Conservation (phyloP, 2,329 filamentous ascomycete genomes). For the Calycina marina region DNA sequence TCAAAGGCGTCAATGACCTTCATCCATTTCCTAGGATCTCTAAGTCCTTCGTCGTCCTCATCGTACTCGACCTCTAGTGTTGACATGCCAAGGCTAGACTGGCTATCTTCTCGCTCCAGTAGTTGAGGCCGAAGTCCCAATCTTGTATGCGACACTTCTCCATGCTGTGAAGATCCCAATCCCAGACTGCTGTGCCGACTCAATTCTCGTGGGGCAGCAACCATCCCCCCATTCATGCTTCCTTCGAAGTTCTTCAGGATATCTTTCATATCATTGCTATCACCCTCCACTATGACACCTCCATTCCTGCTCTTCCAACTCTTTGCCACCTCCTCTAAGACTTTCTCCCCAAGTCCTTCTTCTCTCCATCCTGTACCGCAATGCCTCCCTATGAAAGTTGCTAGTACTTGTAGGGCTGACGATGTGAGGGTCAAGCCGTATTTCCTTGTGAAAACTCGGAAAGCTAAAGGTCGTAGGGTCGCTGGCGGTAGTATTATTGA, state of each 20-base stretch:
- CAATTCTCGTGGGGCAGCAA: slow-evolving; percentile 39
- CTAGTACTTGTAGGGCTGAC: slow-evolving; percentile 69
- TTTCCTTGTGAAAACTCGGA: slow-evolving; percentile 94
- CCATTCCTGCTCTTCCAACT: slow-evolving; percentile 84
- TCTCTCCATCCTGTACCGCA: slow-evolving; percentile 96
- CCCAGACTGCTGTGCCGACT: slow-evolving; percentile 50
- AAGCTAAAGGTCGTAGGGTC: slow-evolving; percentile 77
- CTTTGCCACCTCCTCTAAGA: slow-evolving; percentile 81
- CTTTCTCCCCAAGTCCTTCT: slow-evolving; percentile 81
- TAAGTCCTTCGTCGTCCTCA: slow-evolving; percentile 37
- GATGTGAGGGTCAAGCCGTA: slow-evolving; percentile 88
- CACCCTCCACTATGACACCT: slow-evolving; percentile 80
- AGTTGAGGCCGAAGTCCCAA: slow-evolving; percentile 36
- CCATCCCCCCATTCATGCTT: slow-evolving; percentile 74
- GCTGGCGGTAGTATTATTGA: slow-evolving; percentile 81
- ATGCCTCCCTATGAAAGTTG: slow-evolving; percentile 79
- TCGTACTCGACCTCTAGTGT: slow-evolving; percentile 37
- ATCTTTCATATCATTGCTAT: slow-evolving; percentile 57
- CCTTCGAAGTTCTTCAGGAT: slow-evolving; percentile 77
- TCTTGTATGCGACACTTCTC: slow-evolving; percentile 38
- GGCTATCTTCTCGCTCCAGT: slow-evolving; percentile 42
- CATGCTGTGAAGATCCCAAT: slow-evolving; percentile 38
- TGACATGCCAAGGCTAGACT: slow-evolving; percentile 49
- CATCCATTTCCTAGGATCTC: slow-evolving; percentile 68
- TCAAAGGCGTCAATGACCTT: slow-evolving; percentile 74